Conservation (phyloP, 192 early-diverging fungal genomes). For the Rhizoclosmatium sp. region DNA sequence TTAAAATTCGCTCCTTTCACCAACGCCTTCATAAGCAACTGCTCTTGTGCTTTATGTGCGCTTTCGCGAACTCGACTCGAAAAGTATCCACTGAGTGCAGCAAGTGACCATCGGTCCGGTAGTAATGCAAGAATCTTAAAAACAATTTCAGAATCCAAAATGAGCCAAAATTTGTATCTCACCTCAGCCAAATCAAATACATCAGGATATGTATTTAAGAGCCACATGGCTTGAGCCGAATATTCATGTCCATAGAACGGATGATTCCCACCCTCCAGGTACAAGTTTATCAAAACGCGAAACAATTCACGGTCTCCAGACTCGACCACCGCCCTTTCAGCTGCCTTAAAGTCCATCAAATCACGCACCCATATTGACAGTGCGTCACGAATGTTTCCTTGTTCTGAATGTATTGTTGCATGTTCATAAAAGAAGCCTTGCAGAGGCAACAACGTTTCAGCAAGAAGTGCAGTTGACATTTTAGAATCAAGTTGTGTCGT, state of each 20-base stretch:
- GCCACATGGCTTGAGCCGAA: slow-evolving; percentile 26
- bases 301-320: neutral
- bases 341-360: slow-evolving; percentile 14
- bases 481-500: neutral
- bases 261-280: slow-evolving; percentile 34
- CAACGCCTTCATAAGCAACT: slow-evolving; percentile 36
- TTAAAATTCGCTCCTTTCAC: slow-evolving; percentile 38
- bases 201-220: slow-evolving; percentile 39
- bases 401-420: neutral
- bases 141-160: neutral
- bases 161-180: neutral
- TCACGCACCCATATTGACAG: slow-evolving; percentile 16
- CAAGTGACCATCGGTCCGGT: slow-evolving; percentile 51
- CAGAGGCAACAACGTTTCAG: neutral
- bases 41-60: slow-evolving; percentile 25
- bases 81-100: slow-evolving; percentile 34
- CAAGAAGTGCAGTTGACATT: neutral
- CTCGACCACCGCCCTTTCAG: slow-evolving; percentile 5
- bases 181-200: slow-evolving; percentile 45
- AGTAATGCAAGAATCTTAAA: slow-evolving; percentile 42
- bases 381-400: neutral
- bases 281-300: slow-evolving; percentile 27
- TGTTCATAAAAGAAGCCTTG: neutral
- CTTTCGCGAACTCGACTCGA: slow-evolving; percentile 14
- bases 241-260: slow-evolving; percentile 30